Percentiles rank a stretch among this genome's conserved stretches.
These are phyloP conservation scores for Scleroderma citrinum DNA, from an alignment of 768 basidiomycete genomes.

Conservation along the genomic window DNA sequence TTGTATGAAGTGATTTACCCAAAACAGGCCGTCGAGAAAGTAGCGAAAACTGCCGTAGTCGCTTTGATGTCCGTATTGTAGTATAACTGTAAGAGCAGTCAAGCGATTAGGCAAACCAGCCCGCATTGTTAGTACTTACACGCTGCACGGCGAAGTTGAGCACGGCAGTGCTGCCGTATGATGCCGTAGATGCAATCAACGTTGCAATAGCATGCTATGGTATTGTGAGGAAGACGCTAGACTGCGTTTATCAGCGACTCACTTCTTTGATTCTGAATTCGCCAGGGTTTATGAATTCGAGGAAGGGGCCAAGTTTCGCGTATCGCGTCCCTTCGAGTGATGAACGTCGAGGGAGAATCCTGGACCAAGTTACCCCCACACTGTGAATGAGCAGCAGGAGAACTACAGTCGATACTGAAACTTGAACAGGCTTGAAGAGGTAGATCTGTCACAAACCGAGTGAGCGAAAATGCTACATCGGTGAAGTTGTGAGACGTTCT, in stretches of 20 bases:
- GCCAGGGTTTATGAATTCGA: conserved; percentile 52
- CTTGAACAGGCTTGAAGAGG: conserved; percentile 50
- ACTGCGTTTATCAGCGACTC: background rate
- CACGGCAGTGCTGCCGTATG: conserved; percentile 35
- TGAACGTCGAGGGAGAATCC: conserved; percentile 36
- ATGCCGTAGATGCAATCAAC: conserved; percentile 51
- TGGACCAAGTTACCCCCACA: conserved; percentile 46
- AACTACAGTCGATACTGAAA: conserved; percentile 51
- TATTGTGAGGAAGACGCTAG: too few species aligned
- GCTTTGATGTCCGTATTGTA: conserved; percentile 53
- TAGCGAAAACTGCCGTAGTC: conserved; percentile 52
- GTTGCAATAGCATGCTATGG: conserved; percentile 59
- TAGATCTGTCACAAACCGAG: too few species aligned
- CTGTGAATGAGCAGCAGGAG: conserved; percentile 49
- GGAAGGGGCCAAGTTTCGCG: conserved; percentile 32
- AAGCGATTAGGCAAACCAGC: background rate
- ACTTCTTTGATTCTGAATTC: conserved; percentile 58
- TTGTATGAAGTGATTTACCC: conserved; percentile 36
- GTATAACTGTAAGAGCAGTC: conserved; percentile 39
- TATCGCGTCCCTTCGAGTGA: conserved; percentile 42
- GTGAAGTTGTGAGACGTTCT: too few species aligned
- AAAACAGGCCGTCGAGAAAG: conserved; percentile 60
- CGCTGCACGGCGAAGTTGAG: conserved; percentile 56
- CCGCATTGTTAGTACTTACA: conserved; percentile 26
- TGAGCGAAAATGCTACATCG: too few species aligned